A percentile compares a stretch with the other conserved stretches of the same genome.
Conservation (phyloP, 352 stramenopile genomes). For the Phytopythium ostracodes region DNA sequence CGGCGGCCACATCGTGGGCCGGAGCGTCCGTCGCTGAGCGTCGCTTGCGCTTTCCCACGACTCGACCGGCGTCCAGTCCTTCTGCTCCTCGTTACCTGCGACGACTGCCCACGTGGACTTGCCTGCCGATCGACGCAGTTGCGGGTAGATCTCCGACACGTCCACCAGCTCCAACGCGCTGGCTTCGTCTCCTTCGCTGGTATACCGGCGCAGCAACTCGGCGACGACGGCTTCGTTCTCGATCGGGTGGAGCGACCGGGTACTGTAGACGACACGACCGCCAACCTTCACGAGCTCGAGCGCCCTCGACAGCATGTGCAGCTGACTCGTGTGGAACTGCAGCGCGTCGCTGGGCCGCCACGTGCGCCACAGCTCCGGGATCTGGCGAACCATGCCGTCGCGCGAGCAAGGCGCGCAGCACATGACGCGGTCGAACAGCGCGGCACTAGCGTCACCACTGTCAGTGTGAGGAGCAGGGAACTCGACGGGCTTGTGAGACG, state of each 20-base stretch:
- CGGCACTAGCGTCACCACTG: slow-evolving; percentile 11
- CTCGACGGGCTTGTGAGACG: slow-evolving; percentile 65
- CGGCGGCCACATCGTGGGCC: slow-evolving; percentile 84
- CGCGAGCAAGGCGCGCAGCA: slow-evolving; percentile 75
- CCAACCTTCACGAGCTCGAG: slow-evolving; percentile 44
- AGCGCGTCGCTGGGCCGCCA: slow-evolving; percentile 56
- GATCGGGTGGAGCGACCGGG: slow-evolving; percentile 77
- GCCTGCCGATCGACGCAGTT: slow-evolving; percentile 37
- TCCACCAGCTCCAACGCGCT: slow-evolving; percentile 63
- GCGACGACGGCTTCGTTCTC: slow-evolving; percentile 86
- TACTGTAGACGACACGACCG: slow-evolving; percentile 66
- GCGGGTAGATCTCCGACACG: slow-evolving; percentile 28
- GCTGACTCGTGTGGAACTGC: slow-evolving; percentile 52
- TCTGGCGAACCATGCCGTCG: slow-evolving; percentile 75
- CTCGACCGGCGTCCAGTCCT: slow-evolving; percentile 25
- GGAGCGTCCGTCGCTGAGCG: slow-evolving; percentile 46
- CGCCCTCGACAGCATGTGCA: slow-evolving; percentile 79
- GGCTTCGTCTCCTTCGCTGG: slow-evolving; percentile 8
- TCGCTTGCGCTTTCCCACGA: slow-evolving; percentile 54
- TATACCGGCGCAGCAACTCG: slow-evolving; percentile 49
- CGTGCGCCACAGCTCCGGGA: slow-evolving; percentile 76
- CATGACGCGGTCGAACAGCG: slow-evolving; percentile 70
- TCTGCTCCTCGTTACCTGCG: slow-evolving; percentile 11
- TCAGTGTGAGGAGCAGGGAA: slow-evolving; percentile 39
- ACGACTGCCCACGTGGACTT: slow-evolving; percentile 55